A percentile compares a stretch with the other conserved stretches of the same genome.
Evolutionary conservation across 1,139 yeast species (phyloP).

Genomic region (Geotrichum phurueaensis): DNA sequence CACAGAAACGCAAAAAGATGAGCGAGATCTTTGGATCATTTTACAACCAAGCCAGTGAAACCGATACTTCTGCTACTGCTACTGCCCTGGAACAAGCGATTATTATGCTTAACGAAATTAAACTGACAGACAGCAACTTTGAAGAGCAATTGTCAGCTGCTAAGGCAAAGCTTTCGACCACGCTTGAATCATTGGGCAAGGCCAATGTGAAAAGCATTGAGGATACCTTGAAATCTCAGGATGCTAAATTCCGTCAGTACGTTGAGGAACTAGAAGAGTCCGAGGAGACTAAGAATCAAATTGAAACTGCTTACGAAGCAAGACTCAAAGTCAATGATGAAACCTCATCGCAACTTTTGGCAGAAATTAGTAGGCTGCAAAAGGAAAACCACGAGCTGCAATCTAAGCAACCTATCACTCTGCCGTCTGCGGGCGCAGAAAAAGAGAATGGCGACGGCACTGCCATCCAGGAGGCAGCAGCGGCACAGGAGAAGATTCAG

Average conservation of each 20-base stretch:
- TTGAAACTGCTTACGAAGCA: constrained; percentile 22
- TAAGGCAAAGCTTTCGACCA: constrained; percentile 1
- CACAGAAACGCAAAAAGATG: constrained; percentile 20
- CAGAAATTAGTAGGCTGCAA: constrained; percentile 23
- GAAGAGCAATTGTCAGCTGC: constrained; percentile 4
- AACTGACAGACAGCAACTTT: neutral
- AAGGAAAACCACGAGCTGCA: constrained; percentile 21
- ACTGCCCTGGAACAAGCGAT: constrained; percentile 4
- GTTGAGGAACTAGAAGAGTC: constrained; percentile 4
- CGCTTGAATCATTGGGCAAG: neutral
- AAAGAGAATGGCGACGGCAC: neutral
- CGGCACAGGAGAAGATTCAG: constrained; percentile 20
- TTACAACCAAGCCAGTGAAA: neutral
- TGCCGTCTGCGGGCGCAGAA: neutral
- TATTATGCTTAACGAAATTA: constrained; percentile 1
- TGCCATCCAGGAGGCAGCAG: constrained; percentile 9
- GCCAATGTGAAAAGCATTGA: constrained; percentile 1
- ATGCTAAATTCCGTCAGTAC: constrained; percentile 8
- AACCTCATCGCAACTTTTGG: constrained; percentile 24
- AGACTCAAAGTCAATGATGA: constrained; percentile 23
- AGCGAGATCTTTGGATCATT: constrained; percentile 19
- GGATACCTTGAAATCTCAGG: constrained; percentile 9
- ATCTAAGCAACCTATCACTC: neutral
- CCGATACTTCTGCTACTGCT: neutral
- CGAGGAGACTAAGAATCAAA: constrained; percentile 9